Evolutionary conservation across 140 eudicot genomes (phyloP), one percentile per base, ranked within the genome.

Genomic region (Cichorium intybus): DNA sequence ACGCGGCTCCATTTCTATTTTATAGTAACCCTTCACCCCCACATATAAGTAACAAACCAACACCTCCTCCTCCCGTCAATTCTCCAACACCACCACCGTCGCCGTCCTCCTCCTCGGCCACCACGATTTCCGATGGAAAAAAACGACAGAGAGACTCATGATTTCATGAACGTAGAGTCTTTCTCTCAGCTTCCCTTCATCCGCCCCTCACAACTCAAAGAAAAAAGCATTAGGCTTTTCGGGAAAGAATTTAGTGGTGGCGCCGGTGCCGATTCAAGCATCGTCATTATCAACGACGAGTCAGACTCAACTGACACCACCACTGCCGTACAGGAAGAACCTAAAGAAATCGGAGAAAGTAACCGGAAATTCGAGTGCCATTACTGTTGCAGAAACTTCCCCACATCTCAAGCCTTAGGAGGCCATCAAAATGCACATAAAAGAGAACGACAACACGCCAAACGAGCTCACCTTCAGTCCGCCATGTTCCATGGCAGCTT

Each of bases 341-440:
- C 53, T 12, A 59, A 76, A 35, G 73, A 68, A 17, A 28, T 34
- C 10, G 81, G 80, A 18, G 80, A 81, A 45, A 82, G 75, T 64
- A 66, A 43, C 60, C 63, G 88, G n/a, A 90, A 80, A 48, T 90
- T 90, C 69, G 87, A 84, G 67, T 87, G 96, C 75, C 94, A 85
- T 20, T 90, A 87, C 37, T 90, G 97, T 48, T 82, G 88, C 70
- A 63, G 96, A 59, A 82, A 82, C 82, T 90, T 90, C 72, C 95
- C 95, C 0, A 90, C 94, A 0, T 90, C 97, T 2, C 97, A 90
- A 69, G 97, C 97, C 28, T 65, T 90, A 0, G 97, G 97, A 21
- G 97, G 97, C 49, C 97, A 90, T 64, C 97, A 90, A 54, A 90
- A 90, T 68, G 97, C 97, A 6, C 97, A 90, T 80, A 90, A 87